These are phyloP conservation scores for Davidsoniella neocaledoniae DNA, from an alignment of 2,329 filamentous ascomycete species.

Conservation along the genomic window DNA sequence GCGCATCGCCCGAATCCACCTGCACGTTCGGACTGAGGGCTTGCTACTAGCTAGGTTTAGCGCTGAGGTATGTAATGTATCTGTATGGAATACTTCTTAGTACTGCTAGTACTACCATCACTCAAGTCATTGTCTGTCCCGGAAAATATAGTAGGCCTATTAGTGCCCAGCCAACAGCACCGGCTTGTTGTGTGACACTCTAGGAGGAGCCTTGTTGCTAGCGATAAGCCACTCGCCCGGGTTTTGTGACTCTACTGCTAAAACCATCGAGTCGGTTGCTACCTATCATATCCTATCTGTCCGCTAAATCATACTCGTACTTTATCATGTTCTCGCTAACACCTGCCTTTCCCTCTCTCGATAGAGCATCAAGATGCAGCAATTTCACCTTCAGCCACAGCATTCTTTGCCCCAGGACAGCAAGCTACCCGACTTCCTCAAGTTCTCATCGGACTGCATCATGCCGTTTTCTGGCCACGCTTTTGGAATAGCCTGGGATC, in stretches of 20 bases:
- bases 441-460: constrained; percentile 48
- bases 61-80: constrained; percentile 40
- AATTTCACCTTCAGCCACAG: no score
- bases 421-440: constrained; percentile 35
- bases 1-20: constrained; percentile 51
- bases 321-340: no score
- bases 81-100: no score
- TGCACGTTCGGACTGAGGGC: constrained; percentile 59
- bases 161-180: not conserved
- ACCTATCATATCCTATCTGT: no score
- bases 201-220: not conserved
- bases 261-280: no score
- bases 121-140: not conserved
- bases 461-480: constrained; percentile 51
- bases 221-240: not conserved
- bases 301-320: no score
- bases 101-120: no score
- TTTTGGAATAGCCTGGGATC: constrained; percentile 35
- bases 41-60: constrained; percentile 52
- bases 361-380: not conserved
- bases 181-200: not conserved
- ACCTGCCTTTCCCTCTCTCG: not conserved
- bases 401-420: not conserved
- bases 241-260: no score
- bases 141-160: not conserved